A percentile compares a stretch with the other conserved stretches of the same genome.
These are phyloP conservation scores for Harringtonia aguacate DNA, from an alignment of 2,329 filamentous ascomycete species.

Conservation along the genomic window DNA sequence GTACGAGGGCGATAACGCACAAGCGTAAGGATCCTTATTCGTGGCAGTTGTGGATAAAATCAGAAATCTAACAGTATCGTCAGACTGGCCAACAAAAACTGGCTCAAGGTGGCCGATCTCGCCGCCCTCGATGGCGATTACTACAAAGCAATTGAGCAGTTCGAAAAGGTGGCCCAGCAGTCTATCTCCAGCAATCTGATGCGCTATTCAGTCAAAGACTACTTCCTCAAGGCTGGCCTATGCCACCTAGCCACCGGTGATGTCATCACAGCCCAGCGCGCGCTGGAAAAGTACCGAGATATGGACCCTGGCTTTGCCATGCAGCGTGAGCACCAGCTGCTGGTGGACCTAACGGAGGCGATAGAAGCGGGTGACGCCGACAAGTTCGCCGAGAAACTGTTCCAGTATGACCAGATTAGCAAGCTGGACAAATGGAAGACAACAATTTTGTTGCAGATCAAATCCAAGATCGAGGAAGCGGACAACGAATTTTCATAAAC, in stretches of 20 bases:
- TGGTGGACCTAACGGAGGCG: conserved; percentile 64
- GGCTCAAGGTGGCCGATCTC: conserved; percentile 83
- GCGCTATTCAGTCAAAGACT: conserved; percentile 91
- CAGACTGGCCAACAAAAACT: conserved; percentile 86
- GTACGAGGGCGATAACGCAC: conserved; percentile 81
- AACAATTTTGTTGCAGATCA: conserved; percentile 68
- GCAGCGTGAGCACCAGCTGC: conserved; percentile 71
- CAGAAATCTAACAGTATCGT: conserved; percentile 5
- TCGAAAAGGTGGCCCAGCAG: conserved; percentile 70
- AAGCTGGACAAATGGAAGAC: conserved; percentile 98
- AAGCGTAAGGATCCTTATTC: conserved; percentile 52
- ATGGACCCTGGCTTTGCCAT: conserved; percentile 66
- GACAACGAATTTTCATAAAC: conserved; percentile 25
- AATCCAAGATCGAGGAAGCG: conserved; percentile 63
- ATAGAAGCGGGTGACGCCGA: conserved; percentile 73
- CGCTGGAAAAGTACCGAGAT: conserved; percentile 72
- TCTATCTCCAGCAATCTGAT: conserved; percentile 84
- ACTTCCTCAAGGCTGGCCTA: conserved; percentile 87
- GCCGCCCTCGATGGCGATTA: conserved; percentile 76
- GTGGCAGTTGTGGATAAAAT: background rate
- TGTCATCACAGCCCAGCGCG: conserved; percentile 65
- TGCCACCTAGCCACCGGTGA: conserved; percentile 71
- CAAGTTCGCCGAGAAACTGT: conserved; percentile 74
- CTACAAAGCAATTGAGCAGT: conserved; percentile 69
- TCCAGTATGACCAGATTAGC: conserved; percentile 83